Conservation (phyloP, 768 basidiomycete species). For the Amanita muscaria region DNA sequence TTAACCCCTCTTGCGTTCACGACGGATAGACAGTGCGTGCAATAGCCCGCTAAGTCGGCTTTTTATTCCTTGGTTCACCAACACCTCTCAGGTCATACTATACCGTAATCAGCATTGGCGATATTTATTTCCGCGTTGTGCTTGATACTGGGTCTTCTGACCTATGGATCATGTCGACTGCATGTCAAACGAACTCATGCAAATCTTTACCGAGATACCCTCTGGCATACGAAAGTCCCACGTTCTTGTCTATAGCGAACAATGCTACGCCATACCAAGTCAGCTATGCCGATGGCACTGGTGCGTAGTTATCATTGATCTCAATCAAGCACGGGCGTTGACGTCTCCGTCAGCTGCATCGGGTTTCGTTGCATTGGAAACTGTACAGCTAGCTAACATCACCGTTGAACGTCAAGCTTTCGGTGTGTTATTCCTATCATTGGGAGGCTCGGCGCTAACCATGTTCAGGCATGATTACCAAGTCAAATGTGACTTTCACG, state of each 20-base stretch:
- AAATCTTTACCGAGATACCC: constrained; percentile 60
- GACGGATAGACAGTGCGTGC: constrained; percentile 35
- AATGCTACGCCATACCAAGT: constrained; percentile 54
- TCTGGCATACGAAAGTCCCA: constrained; percentile 53
- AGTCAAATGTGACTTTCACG: constrained; percentile 52
- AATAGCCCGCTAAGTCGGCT: neutral
- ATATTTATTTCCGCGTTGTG: constrained; percentile 56
- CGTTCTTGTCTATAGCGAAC: constrained; percentile 50
- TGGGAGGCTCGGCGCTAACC: neutral
- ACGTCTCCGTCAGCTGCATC: constrained; percentile 36
- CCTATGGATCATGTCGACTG: constrained; percentile 63
- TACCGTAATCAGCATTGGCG: constrained; percentile 48
- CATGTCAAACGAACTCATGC: constrained; percentile 49
- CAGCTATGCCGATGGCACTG: constrained; percentile 59
- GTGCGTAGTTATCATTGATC: constrained; percentile 30
- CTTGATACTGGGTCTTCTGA: constrained; percentile 72
- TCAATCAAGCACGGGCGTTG: neutral
- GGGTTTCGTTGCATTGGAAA: constrained; percentile 66
- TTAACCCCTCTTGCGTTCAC: constrained; percentile 38
- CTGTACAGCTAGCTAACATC: constrained; percentile 49
- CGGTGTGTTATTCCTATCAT: constrained; percentile 34
- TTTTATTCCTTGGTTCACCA: neutral
- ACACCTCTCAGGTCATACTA: constrained; percentile 53
- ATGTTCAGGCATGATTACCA: constrained; percentile 45
- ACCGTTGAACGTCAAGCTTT: constrained; percentile 55